These are phyloP conservation scores for Globisporangium emineosum DNA, from an alignment of 352 stramenopile genomes.

Conservation along the genomic window DNA sequence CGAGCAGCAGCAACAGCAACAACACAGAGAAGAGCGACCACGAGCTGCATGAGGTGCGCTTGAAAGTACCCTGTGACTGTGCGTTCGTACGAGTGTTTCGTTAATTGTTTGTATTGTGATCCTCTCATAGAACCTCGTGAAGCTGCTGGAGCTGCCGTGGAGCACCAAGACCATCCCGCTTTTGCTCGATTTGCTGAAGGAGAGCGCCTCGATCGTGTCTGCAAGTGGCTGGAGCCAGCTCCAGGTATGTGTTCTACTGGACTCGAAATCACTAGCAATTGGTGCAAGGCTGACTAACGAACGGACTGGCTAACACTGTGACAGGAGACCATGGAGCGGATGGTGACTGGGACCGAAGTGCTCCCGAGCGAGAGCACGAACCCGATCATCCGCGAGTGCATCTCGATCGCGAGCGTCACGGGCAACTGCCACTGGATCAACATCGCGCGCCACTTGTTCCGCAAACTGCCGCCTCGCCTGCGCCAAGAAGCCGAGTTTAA, in stretches of 20 bases:
- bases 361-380: slow-evolving; percentile 55
- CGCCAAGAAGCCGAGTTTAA: slow-evolving; percentile 76
- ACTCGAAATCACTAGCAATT: neutral
- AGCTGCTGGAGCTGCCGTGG: slow-evolving; percentile 71
- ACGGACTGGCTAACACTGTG: neutral
- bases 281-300: neutral
- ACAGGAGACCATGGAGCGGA: slow-evolving; percentile 46
- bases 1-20: neutral
- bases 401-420: slow-evolving; percentile 46
- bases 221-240: slow-evolving; percentile 48
- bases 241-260: slow-evolving; percentile 28
- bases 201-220: slow-evolving; percentile 43
- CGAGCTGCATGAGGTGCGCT: slow-evolving; percentile 28
- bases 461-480: slow-evolving; percentile 46
- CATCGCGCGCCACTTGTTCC: slow-evolving; percentile 46
- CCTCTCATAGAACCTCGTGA: slow-evolving; percentile 41
- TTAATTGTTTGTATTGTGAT: neutral
- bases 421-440: slow-evolving; percentile 45
- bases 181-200: slow-evolving; percentile 57
- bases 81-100: no score
- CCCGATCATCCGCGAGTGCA: slow-evolving; percentile 57
- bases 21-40: slow-evolving; percentile 4
- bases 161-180: slow-evolving; percentile 40
- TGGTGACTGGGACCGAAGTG: slow-evolving; percentile 34
- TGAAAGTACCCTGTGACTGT: neutral